Base-by-base conservation (phyloP, 495 filamentous ascomycete genomes). In the Tetracladium setigerum region DNA sequence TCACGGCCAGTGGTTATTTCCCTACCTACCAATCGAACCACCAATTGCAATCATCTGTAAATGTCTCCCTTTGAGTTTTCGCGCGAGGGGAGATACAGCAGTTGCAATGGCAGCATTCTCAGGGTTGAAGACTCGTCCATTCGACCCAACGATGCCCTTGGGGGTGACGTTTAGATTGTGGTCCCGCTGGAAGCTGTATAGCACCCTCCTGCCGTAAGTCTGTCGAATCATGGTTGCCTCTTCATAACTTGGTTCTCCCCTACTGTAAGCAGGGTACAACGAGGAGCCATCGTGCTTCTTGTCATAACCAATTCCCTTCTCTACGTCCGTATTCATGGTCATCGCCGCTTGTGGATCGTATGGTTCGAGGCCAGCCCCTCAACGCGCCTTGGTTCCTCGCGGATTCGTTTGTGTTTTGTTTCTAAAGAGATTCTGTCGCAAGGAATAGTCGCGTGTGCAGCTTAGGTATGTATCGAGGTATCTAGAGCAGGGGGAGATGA, bases 1-100 rank as follows among this genome's bases (percentile, higher is more conserved):
- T 27, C 22, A 27, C 7, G 7, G 22, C 22, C 32, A 7, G 22
- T 27, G 22, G 22, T 27, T 27, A 27, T 27, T 7, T 27, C 22
- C 7, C 7, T 27, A 44, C 70, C 40, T 78, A 83, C 91, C 91
- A 53, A 98, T 96, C 1, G 86, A 91, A 31, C 92, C 92, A 52
- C 89, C 89, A 54, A 95, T 94, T 6, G 90, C 90, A 71, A 95
- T 95, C 89, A 95, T 95, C 72, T 95, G 89, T 52, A 95, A 62
- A 71, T 96, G 90, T 34, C 89, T 74, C 13, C 83, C 81, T 65
- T 94, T 92, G 42, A 96, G 62, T 55, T 75, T 76, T 48, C 92
- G 70, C 41, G 83, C 76, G 24, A 98, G 72, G 13, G 82, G 82
- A 15, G 88, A 85, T 41, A 78, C 71, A 0, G 91, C 89, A 0